These are phyloP conservation scores for Acer campestre DNA, from an alignment of 345 rosid genomes.

Conservation along the genomic window DNA sequence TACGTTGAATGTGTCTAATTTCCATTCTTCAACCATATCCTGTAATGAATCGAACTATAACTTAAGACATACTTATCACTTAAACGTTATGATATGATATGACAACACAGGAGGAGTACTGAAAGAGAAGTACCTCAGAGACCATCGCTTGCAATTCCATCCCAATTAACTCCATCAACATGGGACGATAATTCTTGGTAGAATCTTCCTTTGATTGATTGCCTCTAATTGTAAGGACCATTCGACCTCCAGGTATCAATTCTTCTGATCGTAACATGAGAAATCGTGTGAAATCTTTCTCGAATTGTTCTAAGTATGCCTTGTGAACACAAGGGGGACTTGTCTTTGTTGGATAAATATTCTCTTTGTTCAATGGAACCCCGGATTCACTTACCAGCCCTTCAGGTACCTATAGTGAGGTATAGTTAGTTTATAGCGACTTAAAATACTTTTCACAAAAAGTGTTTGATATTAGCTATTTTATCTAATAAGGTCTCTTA, in stretches of 20 bases:
- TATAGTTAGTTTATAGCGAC: not conserved
- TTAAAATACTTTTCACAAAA: too few relatives aligned
- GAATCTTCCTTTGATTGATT: not conserved
- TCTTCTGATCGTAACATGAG: constrained; percentile 17
- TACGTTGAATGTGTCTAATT: constrained; percentile 14
- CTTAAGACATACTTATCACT: too few relatives aligned
- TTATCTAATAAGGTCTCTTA: too few relatives aligned
- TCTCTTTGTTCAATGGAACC: constrained; percentile 9
- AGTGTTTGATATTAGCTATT: too few relatives aligned
- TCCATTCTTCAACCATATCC: constrained; percentile 13
- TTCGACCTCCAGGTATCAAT: constrained; percentile 12
- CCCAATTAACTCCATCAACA: not conserved
- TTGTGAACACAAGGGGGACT: constrained; percentile 10
- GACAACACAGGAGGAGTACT: not conserved
- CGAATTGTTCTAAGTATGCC: constrained; percentile 19
- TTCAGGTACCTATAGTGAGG: constrained; percentile 10
- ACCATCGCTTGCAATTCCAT: constrained; percentile 13
- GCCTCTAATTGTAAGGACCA: constrained; percentile 15
- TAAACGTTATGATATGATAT: not conserved
- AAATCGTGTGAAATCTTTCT: constrained; percentile 20
- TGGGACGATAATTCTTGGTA: not conserved
- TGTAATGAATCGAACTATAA: not conserved
- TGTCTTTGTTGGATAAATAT: constrained; percentile 1
- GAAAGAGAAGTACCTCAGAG: constrained; percentile 9
- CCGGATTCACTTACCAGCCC: not conserved